phyloP scores from a whole-genome alignment of 345 rosid species.

The Physaria fendleri region DNA sequence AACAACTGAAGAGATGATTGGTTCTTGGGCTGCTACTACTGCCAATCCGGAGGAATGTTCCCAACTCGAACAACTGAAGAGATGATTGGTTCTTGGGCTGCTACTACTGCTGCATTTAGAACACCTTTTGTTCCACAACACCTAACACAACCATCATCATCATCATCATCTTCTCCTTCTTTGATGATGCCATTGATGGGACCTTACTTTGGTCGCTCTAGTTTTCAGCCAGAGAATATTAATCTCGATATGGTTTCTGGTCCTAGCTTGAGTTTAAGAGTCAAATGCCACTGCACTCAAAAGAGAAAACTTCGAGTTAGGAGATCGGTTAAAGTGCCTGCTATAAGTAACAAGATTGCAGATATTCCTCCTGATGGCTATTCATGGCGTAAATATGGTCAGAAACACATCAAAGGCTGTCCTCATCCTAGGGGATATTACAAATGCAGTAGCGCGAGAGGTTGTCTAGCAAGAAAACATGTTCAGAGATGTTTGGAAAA shows the following conservation, averaged over 20 bases:
- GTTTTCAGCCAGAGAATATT: slow-evolving; percentile 41
- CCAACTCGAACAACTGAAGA: slow-evolving; percentile 42
- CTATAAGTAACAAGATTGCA: slow-evolving; percentile 76
- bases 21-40: slow-evolving; percentile 43
- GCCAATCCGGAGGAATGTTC: slow-evolving; percentile 38
- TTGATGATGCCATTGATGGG: slow-evolving; percentile 55
- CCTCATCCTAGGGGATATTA: slow-evolving; percentile 95
- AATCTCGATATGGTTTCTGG: slow-evolving; percentile 42
- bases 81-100: slow-evolving; percentile 36
- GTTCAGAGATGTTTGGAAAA: slow-evolving; percentile 95
- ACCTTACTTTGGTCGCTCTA: slow-evolving; percentile 47
- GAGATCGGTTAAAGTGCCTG: slow-evolving; percentile 79
- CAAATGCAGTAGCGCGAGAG: slow-evolving; percentile 97
- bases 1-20: slow-evolving; percentile 39
- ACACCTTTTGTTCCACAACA: slow-evolving; percentile 39
- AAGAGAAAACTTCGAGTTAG: slow-evolving; percentile 65
- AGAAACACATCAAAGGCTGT: slow-evolving; percentile 78
- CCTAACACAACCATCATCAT: slow-evolving; percentile 34
- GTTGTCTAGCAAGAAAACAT: slow-evolving; percentile 99
- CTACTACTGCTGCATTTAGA: slow-evolving; percentile 65
- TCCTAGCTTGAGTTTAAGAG: slow-evolving; percentile 58
- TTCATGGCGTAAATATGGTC: slow-evolving; percentile 85
- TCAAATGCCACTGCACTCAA: no score
- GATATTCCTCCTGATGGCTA: slow-evolving; percentile 81
- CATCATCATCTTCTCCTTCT: slow-evolving; percentile 38